phyloP scores from a whole-genome alignment of 257 asterid species.

The Solanum peruvianum region DNA sequence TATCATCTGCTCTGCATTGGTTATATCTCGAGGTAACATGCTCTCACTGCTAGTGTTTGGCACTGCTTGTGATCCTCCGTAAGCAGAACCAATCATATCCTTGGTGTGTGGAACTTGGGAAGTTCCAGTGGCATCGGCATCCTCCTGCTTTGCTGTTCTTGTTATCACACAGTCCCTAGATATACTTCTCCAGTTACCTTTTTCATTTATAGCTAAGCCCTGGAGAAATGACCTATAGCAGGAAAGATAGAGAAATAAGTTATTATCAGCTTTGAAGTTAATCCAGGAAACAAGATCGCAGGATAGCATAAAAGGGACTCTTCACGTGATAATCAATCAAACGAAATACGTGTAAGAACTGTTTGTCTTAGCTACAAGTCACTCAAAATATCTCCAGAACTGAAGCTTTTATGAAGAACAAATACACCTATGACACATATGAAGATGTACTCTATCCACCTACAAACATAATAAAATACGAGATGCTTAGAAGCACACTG shows the following conservation, averaged over 20 bases:
- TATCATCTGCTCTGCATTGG: background rate
- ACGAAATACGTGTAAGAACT: background rate
- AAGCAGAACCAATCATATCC: background rate
- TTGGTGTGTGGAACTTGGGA: background rate
- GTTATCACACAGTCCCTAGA: background rate
- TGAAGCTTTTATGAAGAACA: background rate
- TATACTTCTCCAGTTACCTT: background rate
- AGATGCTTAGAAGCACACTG: background rate
- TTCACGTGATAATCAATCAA: background rate
- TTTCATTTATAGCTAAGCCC: background rate
- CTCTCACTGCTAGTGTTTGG: background rate
- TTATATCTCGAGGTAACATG: background rate
- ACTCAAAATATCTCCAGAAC: background rate
- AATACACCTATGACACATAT: background rate
- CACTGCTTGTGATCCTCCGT: background rate
- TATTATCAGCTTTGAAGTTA: background rate
- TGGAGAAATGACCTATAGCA: background rate
- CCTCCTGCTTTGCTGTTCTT: background rate
- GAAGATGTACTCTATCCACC: background rate
- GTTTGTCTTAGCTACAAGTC: background rate
- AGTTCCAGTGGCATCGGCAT: background rate
- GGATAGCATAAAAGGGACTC: background rate
- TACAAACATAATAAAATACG: background rate
- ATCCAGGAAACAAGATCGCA: background rate
- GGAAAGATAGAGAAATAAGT: background rate